Evolutionary conservation across 2,329 filamentous ascomycete species (phyloP), one percentile per base, ranked within the genome.

Genomic region (Periconia digitata): DNA sequence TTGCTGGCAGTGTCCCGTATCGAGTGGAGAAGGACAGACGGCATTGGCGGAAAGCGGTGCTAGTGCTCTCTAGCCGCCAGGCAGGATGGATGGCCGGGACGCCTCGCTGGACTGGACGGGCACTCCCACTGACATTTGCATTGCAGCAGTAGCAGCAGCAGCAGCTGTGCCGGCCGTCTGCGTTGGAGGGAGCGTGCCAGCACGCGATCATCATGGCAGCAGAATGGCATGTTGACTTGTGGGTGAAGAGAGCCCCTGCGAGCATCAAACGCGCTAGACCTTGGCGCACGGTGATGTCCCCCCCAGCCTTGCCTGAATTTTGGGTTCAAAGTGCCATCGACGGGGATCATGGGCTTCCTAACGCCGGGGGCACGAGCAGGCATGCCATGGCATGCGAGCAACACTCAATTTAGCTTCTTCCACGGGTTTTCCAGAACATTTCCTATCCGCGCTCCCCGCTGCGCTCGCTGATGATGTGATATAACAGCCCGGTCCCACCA

Each of bases 221-320:
- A n/a, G 34, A 20, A 27, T 3, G 18, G 13, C 35, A 37, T 6
- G 5, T 37, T 21, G n/a, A n/a, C n/a, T n/a, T n/a, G 8, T 21
- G 10, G 16, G 18, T 37, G 5, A 18, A 3, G 6, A 3, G 40
- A 47, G 49, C 38, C 59, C 58, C 50, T 63, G 58, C 40, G 56
- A 47, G 36, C 49, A 61, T 68, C 64, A 69, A 69, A 67, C 61
- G 55, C 60, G 57, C 59, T 59, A 59, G 49, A 46, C 47, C 59
- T 63, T 62, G 59, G 58, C 59, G 53, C 44, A 44, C 56, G 51
- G 54, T 56, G 46, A 50, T 51, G n/a, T n/a, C n/a, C 58, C 21
- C 58, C 60, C 62, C 63, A 69, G 64, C 64, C 64, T 66, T 68
- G 67, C 66, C 67, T 62, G 60, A 69, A 54, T 49, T 56, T 60